A percentile compares a stretch with the other conserved stretches of the same genome.
Conservation (phyloP, 169 alveolate species). For the Fabrea salina region DNA sequence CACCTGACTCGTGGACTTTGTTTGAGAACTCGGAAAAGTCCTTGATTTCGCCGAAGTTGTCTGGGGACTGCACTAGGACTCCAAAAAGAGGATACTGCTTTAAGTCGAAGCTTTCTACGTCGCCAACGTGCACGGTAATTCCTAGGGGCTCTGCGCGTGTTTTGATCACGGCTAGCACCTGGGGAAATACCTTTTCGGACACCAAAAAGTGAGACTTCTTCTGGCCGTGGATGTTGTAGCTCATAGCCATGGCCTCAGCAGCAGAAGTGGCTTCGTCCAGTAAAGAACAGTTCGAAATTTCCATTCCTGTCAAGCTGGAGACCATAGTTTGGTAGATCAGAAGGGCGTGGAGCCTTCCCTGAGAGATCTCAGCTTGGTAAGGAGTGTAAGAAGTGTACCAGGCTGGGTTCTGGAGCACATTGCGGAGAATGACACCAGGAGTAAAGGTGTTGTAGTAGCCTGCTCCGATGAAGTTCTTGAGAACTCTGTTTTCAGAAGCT, state of each 20-base stretch:
- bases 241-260: conserved; percentile 86
- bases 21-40: conserved; percentile 64
- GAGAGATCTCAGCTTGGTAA: conserved; percentile 87
- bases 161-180: conserved; percentile 66
- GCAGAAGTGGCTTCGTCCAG: conserved; percentile 88
- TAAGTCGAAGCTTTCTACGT: conserved; percentile 67
- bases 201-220: conserved; percentile 70
- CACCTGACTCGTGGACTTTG: conserved; percentile 46
- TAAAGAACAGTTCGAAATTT: conserved; percentile 81
- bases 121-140: conserved; percentile 67
- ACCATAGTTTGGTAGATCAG: conserved; percentile 75
- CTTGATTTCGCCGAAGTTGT: conserved; percentile 66
- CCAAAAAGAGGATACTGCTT: conserved; percentile 65
- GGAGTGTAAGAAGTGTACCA: conserved; percentile 91
- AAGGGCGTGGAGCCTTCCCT: conserved; percentile 81
- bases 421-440: conserved; percentile 73
- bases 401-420: conserved; percentile 76
- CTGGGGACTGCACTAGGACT: conserved; percentile 77
- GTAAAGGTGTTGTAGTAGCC: conserved; percentile 77
- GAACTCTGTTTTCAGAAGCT: conserved; percentile 25
- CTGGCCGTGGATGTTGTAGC: conserved; percentile 35
- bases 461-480: conserved; percentile 47
- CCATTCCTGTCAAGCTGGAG: conserved; percentile 80
- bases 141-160: conserved; percentile 79
- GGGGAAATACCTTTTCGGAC: conserved; percentile 65